phyloP scores from a whole-genome alignment of 2,329 filamentous ascomycete genomes.

The Penicillium sp. region DNA sequence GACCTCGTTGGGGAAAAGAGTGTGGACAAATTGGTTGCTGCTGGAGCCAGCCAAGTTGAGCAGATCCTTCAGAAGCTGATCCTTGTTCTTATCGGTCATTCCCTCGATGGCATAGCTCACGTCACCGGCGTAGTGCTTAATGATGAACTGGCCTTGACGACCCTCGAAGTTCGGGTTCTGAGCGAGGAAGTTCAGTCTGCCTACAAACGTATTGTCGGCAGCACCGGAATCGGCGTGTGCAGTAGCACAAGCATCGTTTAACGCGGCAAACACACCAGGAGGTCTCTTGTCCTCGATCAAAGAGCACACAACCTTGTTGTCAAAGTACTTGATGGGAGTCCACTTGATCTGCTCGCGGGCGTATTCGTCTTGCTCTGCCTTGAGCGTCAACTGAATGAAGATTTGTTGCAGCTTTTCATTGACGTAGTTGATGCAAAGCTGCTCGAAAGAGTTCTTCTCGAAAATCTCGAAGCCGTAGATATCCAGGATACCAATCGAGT shows the following conservation, averaged over 20 bases:
- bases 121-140: slow-evolving; percentile 98
- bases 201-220: slow-evolving; percentile 94
- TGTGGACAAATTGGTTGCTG: slow-evolving; percentile 83
- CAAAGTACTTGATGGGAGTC: slow-evolving; percentile 99
- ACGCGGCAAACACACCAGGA: slow-evolving; percentile 88
- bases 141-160: slow-evolving; percentile 93
- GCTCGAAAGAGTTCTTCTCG: slow-evolving; percentile 98
- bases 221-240: slow-evolving; percentile 93
- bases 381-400: slow-evolving; percentile 95
- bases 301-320: slow-evolving; percentile 98
- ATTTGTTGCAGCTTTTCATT: slow-evolving; percentile 99
- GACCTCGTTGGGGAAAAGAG: slow-evolving; percentile 88
- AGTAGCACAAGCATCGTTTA: slow-evolving; percentile 99
- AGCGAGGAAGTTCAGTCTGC: slow-evolving; percentile 86
- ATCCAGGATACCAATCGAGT: slow-evolving; percentile 95
- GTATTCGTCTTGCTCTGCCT: slow-evolving; percentile 98
- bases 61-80: slow-evolving; percentile 92
- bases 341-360: slow-evolving; percentile 94
- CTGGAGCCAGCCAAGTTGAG: slow-evolving; percentile 85
- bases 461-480: slow-evolving; percentile 99
- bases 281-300: slow-evolving; percentile 91
- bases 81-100: slow-evolving; percentile 99
- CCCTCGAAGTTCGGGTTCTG: slow-evolving; percentile 87
- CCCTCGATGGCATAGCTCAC: slow-evolving; percentile 93
- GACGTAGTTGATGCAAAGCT: slow-evolving; percentile 99